Percentiles rank a stretch among this genome's conserved stretches.
Conservation (phyloP, 768 basidiomycete genomes). For the Xerocomellus chrysenteron region DNA sequence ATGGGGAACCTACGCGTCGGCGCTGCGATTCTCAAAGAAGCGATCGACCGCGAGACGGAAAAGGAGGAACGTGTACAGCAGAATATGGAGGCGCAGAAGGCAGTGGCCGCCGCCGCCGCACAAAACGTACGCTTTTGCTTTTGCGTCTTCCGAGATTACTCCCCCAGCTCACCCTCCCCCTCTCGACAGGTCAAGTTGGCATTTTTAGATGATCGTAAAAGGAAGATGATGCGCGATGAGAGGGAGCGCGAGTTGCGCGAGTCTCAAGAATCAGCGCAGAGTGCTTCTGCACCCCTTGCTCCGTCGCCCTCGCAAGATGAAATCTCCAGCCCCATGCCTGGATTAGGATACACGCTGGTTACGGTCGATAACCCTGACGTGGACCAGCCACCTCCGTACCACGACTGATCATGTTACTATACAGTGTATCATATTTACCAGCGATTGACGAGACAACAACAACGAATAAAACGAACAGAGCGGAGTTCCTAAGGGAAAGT, state of each 20-base stretch:
- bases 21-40: slow-evolving; percentile 62
- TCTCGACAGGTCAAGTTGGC: slow-evolving; percentile 63
- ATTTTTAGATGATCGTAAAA: slow-evolving; percentile 75
- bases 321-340: slow-evolving; percentile 22
- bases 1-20: slow-evolving; percentile 62
- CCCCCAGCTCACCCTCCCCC: too few relatives aligned
- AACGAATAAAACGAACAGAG: background rate
- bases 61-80: slow-evolving; percentile 49
- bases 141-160: background rate
- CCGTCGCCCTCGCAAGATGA: background rate
- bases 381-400: slow-evolving; percentile 24
- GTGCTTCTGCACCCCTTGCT: background rate
- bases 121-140: slow-evolving; percentile 45
- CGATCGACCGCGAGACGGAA: slow-evolving; percentile 48
- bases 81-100: slow-evolving; percentile 58
- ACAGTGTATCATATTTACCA: slow-evolving; percentile 6
- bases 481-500: background rate
- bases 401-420: slow-evolving; percentile 2
- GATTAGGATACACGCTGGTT: slow-evolving; percentile 20
- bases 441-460: background rate
- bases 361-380: slow-evolving; percentile 5
- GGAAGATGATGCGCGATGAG: slow-evolving; percentile 52
- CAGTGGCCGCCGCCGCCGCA: slow-evolving; percentile 49
- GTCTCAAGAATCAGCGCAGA: slow-evolving; percentile 34
- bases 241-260: slow-evolving; percentile 54